phyloP scores from a whole-genome alignment of 1,284 basidiomycete species.

The Volvariella volvacea region DNA sequence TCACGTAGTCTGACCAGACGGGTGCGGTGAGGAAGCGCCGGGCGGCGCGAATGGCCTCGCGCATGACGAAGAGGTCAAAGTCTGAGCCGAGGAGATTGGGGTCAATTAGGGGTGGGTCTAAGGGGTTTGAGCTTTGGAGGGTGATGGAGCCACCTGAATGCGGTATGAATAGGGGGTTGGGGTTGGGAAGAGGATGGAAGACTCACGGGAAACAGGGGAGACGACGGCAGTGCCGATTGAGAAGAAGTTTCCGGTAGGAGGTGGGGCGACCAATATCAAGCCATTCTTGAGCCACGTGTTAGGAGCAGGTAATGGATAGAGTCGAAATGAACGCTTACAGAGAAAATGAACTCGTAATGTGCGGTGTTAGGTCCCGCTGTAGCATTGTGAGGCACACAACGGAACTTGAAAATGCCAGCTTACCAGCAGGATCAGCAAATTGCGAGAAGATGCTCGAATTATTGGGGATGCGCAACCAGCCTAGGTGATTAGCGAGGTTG shows the following conservation, averaged over 20 bases:
- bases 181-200: too few relatives aligned
- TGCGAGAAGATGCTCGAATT: neutral
- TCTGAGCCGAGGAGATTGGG: slow-evolving; percentile 17
- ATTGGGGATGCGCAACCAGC: neutral
- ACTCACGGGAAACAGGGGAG: slow-evolving; percentile 14
- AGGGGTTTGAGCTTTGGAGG: slow-evolving; percentile 17
- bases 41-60: slow-evolving; percentile 11
- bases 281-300: neutral
- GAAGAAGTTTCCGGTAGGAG: slow-evolving; percentile 13
- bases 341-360: slow-evolving; percentile 3
- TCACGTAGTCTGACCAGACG: slow-evolving; percentile 17
- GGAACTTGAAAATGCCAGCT: too few relatives aligned
- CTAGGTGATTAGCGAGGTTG: slow-evolving; percentile 12
- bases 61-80: slow-evolving; percentile 13
- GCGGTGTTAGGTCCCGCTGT: slow-evolving; percentile 1
- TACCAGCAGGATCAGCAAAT: too few relatives aligned
- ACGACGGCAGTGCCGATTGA: slow-evolving; percentile 11
- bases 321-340: slow-evolving; percentile 4
- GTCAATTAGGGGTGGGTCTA: slow-evolving; percentile 23
- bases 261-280: slow-evolving; percentile 1
- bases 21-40: slow-evolving; percentile 13
- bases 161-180: neutral
- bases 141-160: slow-evolving; percentile 12
- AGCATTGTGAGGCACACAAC: too few relatives aligned
- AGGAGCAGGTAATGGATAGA: too few relatives aligned